A percentile compares a stretch with the other conserved stretches of the same genome.
These are phyloP conservation scores for Ganoderma boninense DNA, from an alignment of 1,284 basidiomycete species.

Conservation along the genomic window DNA sequence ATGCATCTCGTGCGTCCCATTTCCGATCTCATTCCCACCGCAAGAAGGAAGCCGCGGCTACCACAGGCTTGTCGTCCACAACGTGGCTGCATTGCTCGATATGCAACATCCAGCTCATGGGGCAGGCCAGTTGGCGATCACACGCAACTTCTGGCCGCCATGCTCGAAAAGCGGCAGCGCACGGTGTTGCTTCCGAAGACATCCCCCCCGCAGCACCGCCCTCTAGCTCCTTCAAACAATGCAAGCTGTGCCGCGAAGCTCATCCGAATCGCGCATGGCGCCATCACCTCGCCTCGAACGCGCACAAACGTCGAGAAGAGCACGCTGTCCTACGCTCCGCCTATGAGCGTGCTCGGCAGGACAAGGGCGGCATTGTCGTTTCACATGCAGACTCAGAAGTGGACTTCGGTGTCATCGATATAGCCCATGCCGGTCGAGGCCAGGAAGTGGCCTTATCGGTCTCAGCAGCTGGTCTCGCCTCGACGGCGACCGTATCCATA, in stretches of 20 bases:
- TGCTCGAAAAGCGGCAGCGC: not conserved
- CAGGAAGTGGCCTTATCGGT: constrained; percentile 23
- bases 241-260: constrained; percentile 7
- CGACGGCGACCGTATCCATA: not conserved
- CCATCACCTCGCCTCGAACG: not conserved
- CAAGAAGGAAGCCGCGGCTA: not conserved
- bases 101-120: constrained; percentile 18
- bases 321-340: not conserved
- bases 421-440: constrained; percentile 37
- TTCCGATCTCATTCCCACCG: constrained; percentile 16
- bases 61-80: not conserved
- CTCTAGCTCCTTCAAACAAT: constrained; percentile 1
- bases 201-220: constrained; percentile 9
- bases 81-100: constrained; percentile 19
- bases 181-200: not conserved
- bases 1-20: constrained; percentile 11
- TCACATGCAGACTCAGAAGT: constrained; percentile 35
- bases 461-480: not conserved
- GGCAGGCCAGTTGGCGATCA: constrained; percentile 3
- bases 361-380: constrained; percentile 36
- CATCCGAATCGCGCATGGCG: not conserved
- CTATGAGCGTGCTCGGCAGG: constrained; percentile 39
- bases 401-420: constrained; percentile 47
- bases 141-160: constrained; percentile 16
- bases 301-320: constrained; percentile 2